Evolutionary conservation across 768 basidiomycete genomes (phyloP).

Genomic region (Xerocomellus dryophilus): DNA sequence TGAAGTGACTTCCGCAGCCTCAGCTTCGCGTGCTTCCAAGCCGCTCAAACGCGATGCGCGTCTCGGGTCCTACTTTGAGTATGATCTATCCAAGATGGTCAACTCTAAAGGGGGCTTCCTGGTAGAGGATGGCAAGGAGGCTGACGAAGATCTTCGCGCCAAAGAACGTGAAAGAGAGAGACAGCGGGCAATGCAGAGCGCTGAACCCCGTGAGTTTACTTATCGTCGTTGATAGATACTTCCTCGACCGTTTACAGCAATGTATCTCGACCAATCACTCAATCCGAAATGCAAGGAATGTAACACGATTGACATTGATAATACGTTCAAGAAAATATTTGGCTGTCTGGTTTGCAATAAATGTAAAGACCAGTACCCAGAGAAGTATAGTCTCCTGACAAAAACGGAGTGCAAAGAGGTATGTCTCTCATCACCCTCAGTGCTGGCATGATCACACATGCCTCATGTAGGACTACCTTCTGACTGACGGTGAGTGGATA

Average conservation of each 20-base stretch:
- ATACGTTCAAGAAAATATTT: conserved; percentile 77
- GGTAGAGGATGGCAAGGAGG: conserved; percentile 81
- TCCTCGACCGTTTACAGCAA: conserved; percentile 46
- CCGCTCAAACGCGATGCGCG: conserved; percentile 68
- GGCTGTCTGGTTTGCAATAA: conserved; percentile 81
- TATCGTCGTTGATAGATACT: background rate
- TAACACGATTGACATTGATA: conserved; percentile 84
- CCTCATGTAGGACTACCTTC: conserved; percentile 73
- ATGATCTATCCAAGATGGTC: conserved; percentile 95
- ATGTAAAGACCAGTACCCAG: conserved; percentile 87
- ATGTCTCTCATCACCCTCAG: conserved; percentile 19
- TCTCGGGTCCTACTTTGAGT: conserved; percentile 92
- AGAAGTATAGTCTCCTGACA: conserved; percentile 91
- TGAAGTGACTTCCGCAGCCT: conserved; percentile 50
- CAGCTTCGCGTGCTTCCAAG: conserved; percentile 59
- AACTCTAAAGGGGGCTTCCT: conserved; percentile 96
- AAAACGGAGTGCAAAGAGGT: conserved; percentile 99
- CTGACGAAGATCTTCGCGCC: conserved; percentile 68
- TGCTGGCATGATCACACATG: background rate
- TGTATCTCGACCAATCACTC: conserved; percentile 65
- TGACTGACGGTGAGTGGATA: conserved; percentile 76
- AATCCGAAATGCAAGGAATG: conserved; percentile 90
- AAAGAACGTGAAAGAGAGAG: conserved; percentile 82
- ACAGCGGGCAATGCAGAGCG: conserved; percentile 68
- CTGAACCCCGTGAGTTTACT: conserved; percentile 60